Conservation (phyloP, 2,329 filamentous ascomycete genomes). For the Hypoxylon sp. region DNA sequence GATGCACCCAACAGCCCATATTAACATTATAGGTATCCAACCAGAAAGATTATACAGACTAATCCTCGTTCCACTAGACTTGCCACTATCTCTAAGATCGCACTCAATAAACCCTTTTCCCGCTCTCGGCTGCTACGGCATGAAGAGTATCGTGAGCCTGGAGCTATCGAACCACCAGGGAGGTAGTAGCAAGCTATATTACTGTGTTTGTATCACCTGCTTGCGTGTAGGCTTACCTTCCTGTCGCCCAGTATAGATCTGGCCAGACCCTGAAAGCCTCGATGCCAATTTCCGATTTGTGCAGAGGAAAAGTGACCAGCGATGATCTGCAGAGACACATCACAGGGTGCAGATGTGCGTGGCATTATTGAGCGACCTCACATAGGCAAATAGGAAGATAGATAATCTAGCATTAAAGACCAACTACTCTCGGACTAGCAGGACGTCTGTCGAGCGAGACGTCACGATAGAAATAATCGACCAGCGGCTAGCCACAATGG, state of each 20-base stretch:
- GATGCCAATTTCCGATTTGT: slow-evolving; percentile 21
- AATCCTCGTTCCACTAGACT: slow-evolving; percentile 4
- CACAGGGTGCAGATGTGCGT: slow-evolving; percentile 31
- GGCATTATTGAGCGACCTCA: slow-evolving; percentile 19
- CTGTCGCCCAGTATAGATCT: slow-evolving; percentile 23
- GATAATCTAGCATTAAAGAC: slow-evolving; percentile 20
- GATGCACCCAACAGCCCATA: neutral
- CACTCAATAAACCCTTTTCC: slow-evolving; percentile 5
- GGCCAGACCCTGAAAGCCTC: slow-evolving; percentile 29
- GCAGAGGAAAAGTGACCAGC: slow-evolving; percentile 15
- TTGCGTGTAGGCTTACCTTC: slow-evolving; percentile 2
- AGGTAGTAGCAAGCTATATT: slow-evolving; percentile 14
- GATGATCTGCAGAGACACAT: slow-evolving; percentile 31
- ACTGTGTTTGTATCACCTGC: slow-evolving; percentile 19
- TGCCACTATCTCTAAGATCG: slow-evolving; percentile 2
- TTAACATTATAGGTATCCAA: slow-evolving; percentile 11
- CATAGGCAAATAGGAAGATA: slow-evolving; percentile 25
- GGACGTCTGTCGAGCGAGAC: slow-evolving; percentile 16
- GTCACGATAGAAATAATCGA: slow-evolving; percentile 23
- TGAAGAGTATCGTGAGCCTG: slow-evolving; percentile 4
- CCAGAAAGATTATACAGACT: neutral
- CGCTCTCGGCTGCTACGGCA: slow-evolving; percentile 9
- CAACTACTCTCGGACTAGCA: slow-evolving; percentile 31
- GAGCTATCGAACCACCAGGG: slow-evolving; percentile 9
- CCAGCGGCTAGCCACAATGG: slow-evolving; percentile 11